Base-by-base conservation (phyloP, 257 asterid species). In the Capsicum chinense region DNA sequence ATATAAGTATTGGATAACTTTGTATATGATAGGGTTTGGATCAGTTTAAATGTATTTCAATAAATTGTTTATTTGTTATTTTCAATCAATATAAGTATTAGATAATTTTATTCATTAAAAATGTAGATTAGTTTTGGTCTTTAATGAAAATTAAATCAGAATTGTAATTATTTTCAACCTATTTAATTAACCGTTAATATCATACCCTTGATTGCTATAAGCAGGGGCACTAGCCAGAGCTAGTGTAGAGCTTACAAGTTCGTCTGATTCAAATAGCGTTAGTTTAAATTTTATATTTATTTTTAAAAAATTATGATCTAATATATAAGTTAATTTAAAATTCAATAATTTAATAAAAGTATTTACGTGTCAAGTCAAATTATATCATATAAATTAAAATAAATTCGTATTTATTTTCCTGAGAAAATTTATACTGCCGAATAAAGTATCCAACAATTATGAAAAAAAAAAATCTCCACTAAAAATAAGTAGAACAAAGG, bases 201-300 rank as follows among this genome's bases (percentile, higher is more conserved):
- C 7, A 63, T 2, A 26, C 19, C 3, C 16, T 21, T 11, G 5
- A 10, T 21, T 5, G 42, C 4, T 10, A 63, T 2, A 6, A 21
- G 8, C 0, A 21, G 42, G 16, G 4, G 7, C 7, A 64, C 33
- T 26, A 26, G 33, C 33, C 1, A 0, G 1, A 63, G 0, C 13
- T 63, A 63, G 15, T 2, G 15, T 0, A 10, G 15, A 64, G 0
- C 3, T 64, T 12, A 21, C 21, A 21, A 21, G 21, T 21, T 21
- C 1, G 13, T 4, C 0, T 4, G 0, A 19, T n/a, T 21, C 10
- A 2, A 11, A 0, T 63, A 11, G 33, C 12, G 11, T 26, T 26
- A 0, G 33, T 63, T 6, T 0, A 19, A 5, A 26, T 54, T 21
- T 0, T 11, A 0, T 63, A 21, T 63, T 63, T 62, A 62, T 62